A percentile compares a stretch with the other conserved stretches of the same genome.
These are phyloP conservation scores for Tremella yokohamensis DNA, from an alignment of 768 basidiomycete species.

Conservation along the genomic window DNA sequence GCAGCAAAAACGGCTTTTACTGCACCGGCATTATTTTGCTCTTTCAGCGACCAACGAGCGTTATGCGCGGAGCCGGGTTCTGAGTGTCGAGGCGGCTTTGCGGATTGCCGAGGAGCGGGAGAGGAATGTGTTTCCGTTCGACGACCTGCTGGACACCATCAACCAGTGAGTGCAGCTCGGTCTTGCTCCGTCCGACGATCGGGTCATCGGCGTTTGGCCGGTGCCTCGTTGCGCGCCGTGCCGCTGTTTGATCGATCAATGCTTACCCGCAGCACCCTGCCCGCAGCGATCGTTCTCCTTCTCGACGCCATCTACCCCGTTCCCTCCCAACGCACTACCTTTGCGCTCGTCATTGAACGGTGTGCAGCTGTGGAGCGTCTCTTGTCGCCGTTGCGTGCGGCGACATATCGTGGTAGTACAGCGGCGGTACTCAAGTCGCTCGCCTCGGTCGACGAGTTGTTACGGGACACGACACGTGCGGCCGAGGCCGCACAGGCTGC, in stretches of 20 bases:
- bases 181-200: no score
- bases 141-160: conserved; percentile 2
- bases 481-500: background rate
- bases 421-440: conserved; percentile 1
- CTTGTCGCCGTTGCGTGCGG: background rate
- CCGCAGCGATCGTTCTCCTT: conserved; percentile 1
- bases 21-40: background rate
- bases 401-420: background rate
- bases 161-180: conserved; percentile 3
- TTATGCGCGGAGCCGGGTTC: background rate
- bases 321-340: background rate
- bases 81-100: background rate
- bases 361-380: conserved; percentile 1
- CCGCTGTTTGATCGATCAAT: background rate
- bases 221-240: no score
- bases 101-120: conserved; percentile 1
- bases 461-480: background rate
- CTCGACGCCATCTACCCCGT: conserved; percentile 5
- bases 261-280: background rate
- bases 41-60: conserved; percentile 1
- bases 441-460: background rate
- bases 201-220: no score
- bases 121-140: background rate
- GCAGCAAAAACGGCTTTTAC: background rate
- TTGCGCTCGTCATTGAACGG: background rate